A percentile compares a stretch with the other conserved stretches of the same genome.
Evolutionary conservation across 2,329 filamentous ascomycete genomes (phyloP).

Genomic region (Paecilomyces sp.): DNA sequence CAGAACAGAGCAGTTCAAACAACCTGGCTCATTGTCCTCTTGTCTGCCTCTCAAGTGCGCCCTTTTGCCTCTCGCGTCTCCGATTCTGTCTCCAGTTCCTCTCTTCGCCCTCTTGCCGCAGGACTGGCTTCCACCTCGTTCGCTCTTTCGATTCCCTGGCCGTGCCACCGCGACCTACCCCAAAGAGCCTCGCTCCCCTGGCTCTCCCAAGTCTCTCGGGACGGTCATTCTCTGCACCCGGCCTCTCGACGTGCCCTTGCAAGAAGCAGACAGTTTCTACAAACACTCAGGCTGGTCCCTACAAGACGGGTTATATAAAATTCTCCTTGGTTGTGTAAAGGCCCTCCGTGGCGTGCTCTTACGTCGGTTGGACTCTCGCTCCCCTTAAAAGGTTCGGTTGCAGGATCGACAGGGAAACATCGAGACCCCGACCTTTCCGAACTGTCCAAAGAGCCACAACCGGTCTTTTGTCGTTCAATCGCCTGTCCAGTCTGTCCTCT

Average conservation of each 20-base stretch:
- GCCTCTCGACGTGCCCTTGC: background rate
- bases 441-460: slow-evolving; percentile 5
- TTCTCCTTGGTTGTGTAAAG: slow-evolving; percentile 9
- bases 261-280: background rate
- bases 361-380: slow-evolving; percentile 12
- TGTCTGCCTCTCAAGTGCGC: background rate
- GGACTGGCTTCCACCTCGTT: background rate
- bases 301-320: background rate
- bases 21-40: background rate
- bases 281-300: background rate
- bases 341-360: slow-evolving; percentile 12
- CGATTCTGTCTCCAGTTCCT: background rate
- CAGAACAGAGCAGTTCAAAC: background rate
- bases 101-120: background rate
- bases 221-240: background rate
- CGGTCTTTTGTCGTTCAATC: background rate
- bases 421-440: slow-evolving; percentile 8
- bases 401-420: slow-evolving; percentile 11
- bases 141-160: background rate
- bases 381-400: slow-evolving; percentile 15
- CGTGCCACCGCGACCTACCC: background rate
- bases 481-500: background rate
- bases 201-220: background rate
- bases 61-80: background rate
- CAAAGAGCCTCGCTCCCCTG: background rate